A percentile compares a stretch with the other conserved stretches of the same genome.
These are phyloP conservation scores for Exophiala oligosperma DNA, from an alignment of 2,329 filamentous ascomycete genomes.

Conservation along the genomic window DNA sequence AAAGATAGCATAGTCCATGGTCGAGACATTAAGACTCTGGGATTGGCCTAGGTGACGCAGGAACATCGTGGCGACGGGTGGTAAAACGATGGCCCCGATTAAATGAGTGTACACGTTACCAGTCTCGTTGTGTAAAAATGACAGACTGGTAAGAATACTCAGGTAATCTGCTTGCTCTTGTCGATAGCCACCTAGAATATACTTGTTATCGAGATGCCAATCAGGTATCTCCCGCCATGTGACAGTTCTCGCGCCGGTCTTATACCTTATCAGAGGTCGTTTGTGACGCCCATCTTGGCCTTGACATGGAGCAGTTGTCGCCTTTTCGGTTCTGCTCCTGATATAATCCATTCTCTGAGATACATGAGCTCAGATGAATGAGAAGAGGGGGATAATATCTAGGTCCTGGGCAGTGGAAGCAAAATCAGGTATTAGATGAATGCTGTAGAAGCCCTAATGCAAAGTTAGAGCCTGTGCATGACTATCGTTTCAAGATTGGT, in stretches of 20 bases:
- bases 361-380: no score
- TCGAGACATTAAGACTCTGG: constrained; percentile 21
- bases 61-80: constrained; percentile 13
- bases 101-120: background rate
- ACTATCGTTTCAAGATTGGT: no score
- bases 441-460: no score
- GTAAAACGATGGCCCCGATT: constrained; percentile 19
- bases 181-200: constrained; percentile 26
- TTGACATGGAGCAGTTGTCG: no score
- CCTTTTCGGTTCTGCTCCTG: no score
- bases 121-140: constrained; percentile 26
- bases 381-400: no score
- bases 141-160: constrained; percentile 22
- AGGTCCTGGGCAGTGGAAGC: no score
- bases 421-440: no score
- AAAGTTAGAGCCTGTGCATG: no score
- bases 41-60: constrained; percentile 14
- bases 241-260: constrained; percentile 4
- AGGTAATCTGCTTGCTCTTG: constrained; percentile 22
- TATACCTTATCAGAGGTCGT: no score
- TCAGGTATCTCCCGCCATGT: constrained; percentile 18
- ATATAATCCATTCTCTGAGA: no score
- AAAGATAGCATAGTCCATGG: constrained; percentile 21
- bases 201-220: constrained; percentile 24
- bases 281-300: no score